A percentile compares a stretch with the other conserved stretches of the same genome.
These are phyloP conservation scores for Metschnikowia koreensis DNA, from an alignment of 805 yeast species.

Conservation along the genomic window DNA sequence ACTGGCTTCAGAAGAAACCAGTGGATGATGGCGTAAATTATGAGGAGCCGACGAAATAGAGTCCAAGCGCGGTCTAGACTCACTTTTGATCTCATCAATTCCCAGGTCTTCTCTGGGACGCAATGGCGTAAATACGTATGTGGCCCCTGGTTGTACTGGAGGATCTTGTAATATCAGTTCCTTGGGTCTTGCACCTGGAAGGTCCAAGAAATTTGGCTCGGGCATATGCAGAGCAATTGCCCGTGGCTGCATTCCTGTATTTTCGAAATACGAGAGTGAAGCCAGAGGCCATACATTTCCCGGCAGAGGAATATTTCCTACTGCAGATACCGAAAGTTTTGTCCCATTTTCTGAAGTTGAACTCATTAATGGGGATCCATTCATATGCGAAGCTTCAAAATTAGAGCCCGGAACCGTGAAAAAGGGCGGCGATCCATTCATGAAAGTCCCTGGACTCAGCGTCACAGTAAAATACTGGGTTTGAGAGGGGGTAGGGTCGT, in stretches of 20 bases:
- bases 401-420: neutral
- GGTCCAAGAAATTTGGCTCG: neutral
- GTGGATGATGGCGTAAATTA: neutral
- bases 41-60: neutral
- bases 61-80: neutral
- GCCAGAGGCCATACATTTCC: neutral
- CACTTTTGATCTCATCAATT: neutral
- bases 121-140: neutral
- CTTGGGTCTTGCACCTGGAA: neutral
- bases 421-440: neutral
- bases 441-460: neutral
- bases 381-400: neutral
- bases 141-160: neutral
- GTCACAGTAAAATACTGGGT: neutral
- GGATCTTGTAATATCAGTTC: neutral
- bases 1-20: neutral
- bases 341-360: neutral
- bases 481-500: slow-evolving; percentile 5
- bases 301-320: neutral
- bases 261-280: neutral
- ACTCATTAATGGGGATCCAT: neutral
- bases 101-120: neutral
- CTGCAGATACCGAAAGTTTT: neutral
- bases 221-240: neutral
- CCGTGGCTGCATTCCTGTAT: neutral